Percentiles rank a stretch among this genome's conserved stretches.
These are phyloP conservation scores for Coemansia sp. DNA, from an alignment of 192 early-diverging fungal species.

Conservation along the genomic window DNA sequence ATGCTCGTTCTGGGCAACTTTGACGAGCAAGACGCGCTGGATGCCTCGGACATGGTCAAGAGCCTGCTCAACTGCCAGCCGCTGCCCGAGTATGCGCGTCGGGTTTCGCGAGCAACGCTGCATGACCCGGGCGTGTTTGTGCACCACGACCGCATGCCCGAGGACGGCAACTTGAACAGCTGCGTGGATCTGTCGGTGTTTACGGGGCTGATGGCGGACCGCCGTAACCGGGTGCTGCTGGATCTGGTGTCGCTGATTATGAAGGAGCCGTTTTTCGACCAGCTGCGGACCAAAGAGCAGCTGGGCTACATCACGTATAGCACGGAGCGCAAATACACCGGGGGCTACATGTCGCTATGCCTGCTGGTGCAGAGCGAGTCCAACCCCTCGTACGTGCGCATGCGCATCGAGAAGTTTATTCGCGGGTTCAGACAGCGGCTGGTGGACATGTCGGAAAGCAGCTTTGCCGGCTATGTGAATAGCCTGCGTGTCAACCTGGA, in stretches of 20 bases:
- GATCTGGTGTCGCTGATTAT: constrained; percentile 77
- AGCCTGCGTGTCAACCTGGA: constrained; percentile 62
- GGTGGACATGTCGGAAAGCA: constrained; percentile 61
- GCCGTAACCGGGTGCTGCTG: constrained; percentile 61
- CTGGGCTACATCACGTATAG: constrained; percentile 69
- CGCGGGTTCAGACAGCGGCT: constrained; percentile 55
- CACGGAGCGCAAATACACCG: constrained; percentile 60
- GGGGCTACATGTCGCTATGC: constrained; percentile 73
- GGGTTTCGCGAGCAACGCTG: constrained; percentile 34
- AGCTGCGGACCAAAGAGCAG: constrained; percentile 89
- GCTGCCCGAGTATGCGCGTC: constrained; percentile 53
- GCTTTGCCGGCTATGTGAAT: constrained; percentile 64
- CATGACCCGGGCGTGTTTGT: constrained; percentile 35
- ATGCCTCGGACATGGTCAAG: constrained; percentile 60
- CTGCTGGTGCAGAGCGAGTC: constrained; percentile 87
- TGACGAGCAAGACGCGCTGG: constrained; percentile 62
- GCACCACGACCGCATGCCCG: constrained; percentile 52
- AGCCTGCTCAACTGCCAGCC: constrained; percentile 59
- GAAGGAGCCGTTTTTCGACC: constrained; percentile 89
- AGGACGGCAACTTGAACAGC: constrained; percentile 83
- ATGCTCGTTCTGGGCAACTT: constrained; percentile 89
- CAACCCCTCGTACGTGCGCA: constrained; percentile 76
- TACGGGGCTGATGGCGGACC: constrained; percentile 69
- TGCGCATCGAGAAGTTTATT: constrained; percentile 78
- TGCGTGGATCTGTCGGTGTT: constrained; percentile 84